Base-by-base conservation (phyloP, 345 rosid species). In the Gossypium bickii region DNA sequence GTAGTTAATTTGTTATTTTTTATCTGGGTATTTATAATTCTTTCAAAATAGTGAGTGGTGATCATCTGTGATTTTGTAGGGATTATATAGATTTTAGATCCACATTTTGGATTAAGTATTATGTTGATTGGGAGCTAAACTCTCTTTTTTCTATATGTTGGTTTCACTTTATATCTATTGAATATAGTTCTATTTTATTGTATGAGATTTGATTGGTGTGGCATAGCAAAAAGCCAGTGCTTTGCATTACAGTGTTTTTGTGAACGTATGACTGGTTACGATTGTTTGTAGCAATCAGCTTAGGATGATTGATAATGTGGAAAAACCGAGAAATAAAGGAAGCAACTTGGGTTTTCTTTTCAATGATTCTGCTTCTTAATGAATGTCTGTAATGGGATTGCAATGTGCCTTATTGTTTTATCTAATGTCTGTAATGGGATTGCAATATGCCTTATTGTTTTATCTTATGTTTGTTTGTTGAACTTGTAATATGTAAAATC, bases 91-190 rank as follows among this genome's bases (percentile, higher is more conserved):
- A 34, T 5, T 43, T 43, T 71, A 34, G 63, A 17, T 71, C 20
- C 29, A 60, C 45, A 34, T 72, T 10, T 58, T 41, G 44, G 38
- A 20, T 57, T 34, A 17, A 5, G 58, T 53, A 15, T 70, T 24
- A 15, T 38, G 67, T 63, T 63, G 67, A 63, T n/a, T 16, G 73
- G 27, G 44, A n/a, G n/a, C 27, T 38, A 22, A 67, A 12, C 1
- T 13, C 18, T 67, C 1, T 68, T 2, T n/a, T 65, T 29, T 22
- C 29, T 44, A 18, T 56, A 56, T 20, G 34, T 16, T 53, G 44
- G 62, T 47, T 71, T 70, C 45, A 52, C 49, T 34, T 56, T 17
- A 38, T 55, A 18, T 61, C 29, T 34, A 48, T 55, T 71, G 63
- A 71, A 7, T 18, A n/a, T 43, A 8, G 38, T 49, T 49, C 44